phyloP scores from a whole-genome alignment of 768 basidiomycete species.

The Suillus brevipes region DNA sequence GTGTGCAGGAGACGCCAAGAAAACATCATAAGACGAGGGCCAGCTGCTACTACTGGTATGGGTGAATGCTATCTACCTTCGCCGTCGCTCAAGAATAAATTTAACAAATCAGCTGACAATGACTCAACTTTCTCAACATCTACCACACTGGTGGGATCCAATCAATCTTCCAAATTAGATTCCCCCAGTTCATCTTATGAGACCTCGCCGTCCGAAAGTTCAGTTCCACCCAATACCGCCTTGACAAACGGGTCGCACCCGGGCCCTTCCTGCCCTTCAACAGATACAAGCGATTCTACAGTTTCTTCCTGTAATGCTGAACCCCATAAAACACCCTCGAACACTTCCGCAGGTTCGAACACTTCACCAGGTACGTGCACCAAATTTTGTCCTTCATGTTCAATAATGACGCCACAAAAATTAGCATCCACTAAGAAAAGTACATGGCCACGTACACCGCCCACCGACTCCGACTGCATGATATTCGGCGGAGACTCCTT shows the following conservation, averaged over 20 bases:
- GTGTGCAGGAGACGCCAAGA: background rate
- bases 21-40: background rate
- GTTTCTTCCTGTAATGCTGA: background rate
- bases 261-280: background rate
- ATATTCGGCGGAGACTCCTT: background rate
- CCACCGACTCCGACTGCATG: background rate
- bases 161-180: too few relatives aligned
- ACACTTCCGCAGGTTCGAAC: background rate
- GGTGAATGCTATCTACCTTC: background rate
- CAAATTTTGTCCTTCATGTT: background rate
- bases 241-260: background rate
- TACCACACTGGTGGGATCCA: too few relatives aligned
- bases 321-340: background rate
- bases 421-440: background rate
- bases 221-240: background rate
- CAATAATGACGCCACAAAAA: background rate
- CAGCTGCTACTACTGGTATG: background rate
- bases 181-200: background rate
- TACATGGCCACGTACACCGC: background rate
- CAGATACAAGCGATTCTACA: background rate
- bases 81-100: background rate
- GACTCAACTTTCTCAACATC: background rate
- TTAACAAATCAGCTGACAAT: background rate
- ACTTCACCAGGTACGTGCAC: background rate
- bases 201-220: background rate